These are phyloP conservation scores for Geotrichum ghanense DNA, from an alignment of 805 yeast species.

Conservation along the genomic window DNA sequence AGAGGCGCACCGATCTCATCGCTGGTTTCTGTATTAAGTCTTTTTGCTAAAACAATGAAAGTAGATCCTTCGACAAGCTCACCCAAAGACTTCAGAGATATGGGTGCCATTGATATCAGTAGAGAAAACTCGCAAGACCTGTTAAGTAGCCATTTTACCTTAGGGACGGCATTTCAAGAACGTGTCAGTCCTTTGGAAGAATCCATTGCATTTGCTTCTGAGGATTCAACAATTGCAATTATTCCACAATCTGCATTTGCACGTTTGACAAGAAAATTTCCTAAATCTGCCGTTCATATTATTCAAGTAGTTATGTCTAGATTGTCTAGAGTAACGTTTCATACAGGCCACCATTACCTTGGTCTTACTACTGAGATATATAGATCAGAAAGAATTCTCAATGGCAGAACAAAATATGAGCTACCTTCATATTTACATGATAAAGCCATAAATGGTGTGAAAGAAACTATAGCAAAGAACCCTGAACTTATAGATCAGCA, in stretches of 20 bases:
- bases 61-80: not conserved
- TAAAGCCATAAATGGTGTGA: conserved; percentile 37
- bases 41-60: conserved; percentile 37
- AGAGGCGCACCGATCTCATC: conserved; percentile 82
- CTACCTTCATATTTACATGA: conserved; percentile 59
- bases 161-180: not conserved
- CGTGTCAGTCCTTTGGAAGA: conserved; percentile 14
- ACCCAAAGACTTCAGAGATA: not conserved
- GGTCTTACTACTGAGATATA: conserved; percentile 76
- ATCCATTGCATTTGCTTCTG: conserved; percentile 64
- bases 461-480: conserved; percentile 10
- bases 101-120: not conserved
- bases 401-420: conserved; percentile 34
- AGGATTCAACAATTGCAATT: conserved; percentile 76
- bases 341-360: conserved; percentile 76
- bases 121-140: not conserved
- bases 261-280: conserved; percentile 60
- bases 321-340: conserved; percentile 81
- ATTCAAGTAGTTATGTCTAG: conserved; percentile 86
- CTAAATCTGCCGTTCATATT: conserved; percentile 85
- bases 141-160: not conserved
- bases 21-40: conserved; percentile 61
- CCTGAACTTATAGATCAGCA: conserved; percentile 8
- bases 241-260: conserved; percentile 80
- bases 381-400: conserved; percentile 60